Evolutionary conservation across 768 basidiomycete species (phyloP), one percentile per base, ranked within the genome.

Genomic region (Dentipellis sp.): DNA sequence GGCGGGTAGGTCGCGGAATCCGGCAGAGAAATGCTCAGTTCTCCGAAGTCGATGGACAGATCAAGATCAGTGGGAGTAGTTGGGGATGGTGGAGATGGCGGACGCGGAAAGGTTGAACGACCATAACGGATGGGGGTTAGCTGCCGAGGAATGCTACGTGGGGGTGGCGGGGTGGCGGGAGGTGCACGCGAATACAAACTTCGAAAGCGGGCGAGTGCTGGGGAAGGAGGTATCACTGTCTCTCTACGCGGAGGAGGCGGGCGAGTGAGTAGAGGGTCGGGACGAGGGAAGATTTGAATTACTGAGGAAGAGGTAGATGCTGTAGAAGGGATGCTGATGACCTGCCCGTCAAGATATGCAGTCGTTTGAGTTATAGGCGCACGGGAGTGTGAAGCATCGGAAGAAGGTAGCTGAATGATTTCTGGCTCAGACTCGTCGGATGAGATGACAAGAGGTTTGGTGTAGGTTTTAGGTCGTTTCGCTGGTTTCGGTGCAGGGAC

Each of bases 41-140:
- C 72, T 29, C 75, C 74, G 38, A 81, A 71, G 55, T 84, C 72
- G 22, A 71, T 72, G 39, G 77, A 63, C 23, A 80, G 76, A 23
- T 69, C 67, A 49, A 79, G 68, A 0, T 80, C 76, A 12, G 78
- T 76, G 2, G 78, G 72, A 2, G 81, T 80, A 4, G 83, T 81
- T 6, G 81, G 80, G 11, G 82, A 80, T 10, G 76, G 77, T 2
- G 73, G 76, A 14, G 72, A 80, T 40, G 72, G 73, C 46, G 73
- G 74, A 7, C 71, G 67, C 36, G 67, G 71, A 50, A 70, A 70
- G 40, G 52, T 3, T 7, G 66, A 58, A 36, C 74, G 74, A 14
- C 69, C 66, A 37, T 74, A 71, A 16, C 79, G 78, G 54, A 88
- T 85, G 9, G 88, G 88, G 3, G 88, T 90, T 34, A 88, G 75